Evolutionary conservation across 352 stramenopile genomes (phyloP), one percentile per base, ranked within the genome.

Genomic region (Globisporangium rhizosaccharum): DNA sequence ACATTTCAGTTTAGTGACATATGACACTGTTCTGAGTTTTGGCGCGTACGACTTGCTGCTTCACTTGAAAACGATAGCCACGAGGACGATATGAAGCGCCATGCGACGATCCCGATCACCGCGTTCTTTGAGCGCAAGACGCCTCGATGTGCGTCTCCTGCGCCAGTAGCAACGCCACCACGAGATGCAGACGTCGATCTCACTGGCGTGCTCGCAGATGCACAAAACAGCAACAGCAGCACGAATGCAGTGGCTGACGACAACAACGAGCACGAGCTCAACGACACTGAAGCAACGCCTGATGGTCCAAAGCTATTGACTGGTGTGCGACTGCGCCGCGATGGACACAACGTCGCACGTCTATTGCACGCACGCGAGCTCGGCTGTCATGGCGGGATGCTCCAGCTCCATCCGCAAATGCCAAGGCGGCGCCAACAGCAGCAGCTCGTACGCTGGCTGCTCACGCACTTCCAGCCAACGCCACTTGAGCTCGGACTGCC

Each of bases 71-170:
- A 6, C 14, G 14, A n/a, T 14, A 23, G 18, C 3, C 49, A 44
- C 28, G 56, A 33, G 17, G 11, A 20, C 39, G 39, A 9, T 17
- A 72, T 55, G 63, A 78, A 78, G 67, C 70, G 61, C n/a, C 39
- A 56, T 2, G 49, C 50, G 28, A 63, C 61, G 23, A 46, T 65
- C 61, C 72, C 74, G 48, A 84, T 90, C 72, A 88, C 70, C 18
- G 70, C 75, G 51, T 90, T 90, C 69, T 90, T 90, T 70, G 62
- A 84, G 67, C 72, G 71, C 41, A 90, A 90, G 55, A 58, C 64
- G 48, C 42, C 56, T 18, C 65, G 28, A 10, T 28, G 15, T 17
- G 62, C 65, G 47, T 63, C 63, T 6, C 42, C 68, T 2, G 39
- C 61, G 1, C 5, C 11, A 20, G 56, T 47, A 18, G 42, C 20